Evolutionary conservation across 129 eudicot genomes (phyloP).

Genomic region (Arctium minus): DNA sequence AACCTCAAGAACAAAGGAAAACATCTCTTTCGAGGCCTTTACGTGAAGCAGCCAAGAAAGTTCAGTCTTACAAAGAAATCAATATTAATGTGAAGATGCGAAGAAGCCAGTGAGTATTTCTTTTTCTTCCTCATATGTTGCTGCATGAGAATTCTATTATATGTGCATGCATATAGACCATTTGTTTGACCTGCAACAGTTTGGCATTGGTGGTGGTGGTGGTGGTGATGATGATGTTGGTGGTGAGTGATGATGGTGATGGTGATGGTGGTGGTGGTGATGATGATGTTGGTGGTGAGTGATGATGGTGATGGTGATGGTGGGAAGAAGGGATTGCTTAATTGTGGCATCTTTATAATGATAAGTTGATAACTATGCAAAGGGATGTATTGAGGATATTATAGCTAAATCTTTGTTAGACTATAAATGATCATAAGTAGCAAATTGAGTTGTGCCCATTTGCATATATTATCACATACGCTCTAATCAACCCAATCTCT

Average conservation of each 20-base stretch:
- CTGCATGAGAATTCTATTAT: neutral
- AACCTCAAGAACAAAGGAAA: slow-evolving; percentile 31
- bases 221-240: too few species aligned
- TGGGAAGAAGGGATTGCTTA: neutral
- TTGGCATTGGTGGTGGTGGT: neutral
- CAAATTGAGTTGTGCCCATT: neutral
- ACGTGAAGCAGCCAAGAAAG: slow-evolving; percentile 56
- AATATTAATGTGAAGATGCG: slow-evolving; percentile 54
- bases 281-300: too few species aligned
- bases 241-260: too few species aligned
- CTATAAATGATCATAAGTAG: neutral
- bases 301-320: too few species aligned
- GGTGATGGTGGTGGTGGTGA: too few species aligned
- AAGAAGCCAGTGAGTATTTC: slow-evolving; percentile 33
- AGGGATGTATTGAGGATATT: neutral
- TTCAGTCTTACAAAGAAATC: slow-evolving; percentile 59
- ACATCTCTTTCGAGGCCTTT: slow-evolving; percentile 54
- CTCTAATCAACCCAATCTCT: too few species aligned
- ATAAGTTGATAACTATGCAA: neutral
- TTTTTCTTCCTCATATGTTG: neutral
- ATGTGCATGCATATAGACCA: neutral
- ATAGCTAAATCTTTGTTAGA: neutral
- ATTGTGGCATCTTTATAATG: neutral
- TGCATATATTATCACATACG: neutral
- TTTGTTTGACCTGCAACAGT: neutral